phyloP scores from a whole-genome alignment of 1,284 basidiomycete genomes.

The Cutaneotrichosporon spelunceum region DNA sequence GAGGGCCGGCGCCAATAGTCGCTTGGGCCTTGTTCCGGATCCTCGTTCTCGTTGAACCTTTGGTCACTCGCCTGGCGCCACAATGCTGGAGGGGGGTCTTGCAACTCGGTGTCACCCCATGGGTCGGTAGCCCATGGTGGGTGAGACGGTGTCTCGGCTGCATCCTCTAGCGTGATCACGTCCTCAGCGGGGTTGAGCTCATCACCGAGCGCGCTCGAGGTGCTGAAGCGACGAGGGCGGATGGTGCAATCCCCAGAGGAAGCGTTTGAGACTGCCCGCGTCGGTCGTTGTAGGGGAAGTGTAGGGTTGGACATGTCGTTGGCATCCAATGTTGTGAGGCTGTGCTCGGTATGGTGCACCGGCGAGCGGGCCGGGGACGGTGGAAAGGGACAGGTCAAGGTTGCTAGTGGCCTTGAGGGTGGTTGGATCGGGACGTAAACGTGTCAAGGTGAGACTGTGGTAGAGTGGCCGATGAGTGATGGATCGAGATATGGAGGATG shows the following conservation, averaged over 20 bases:
- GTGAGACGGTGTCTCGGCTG: background rate
- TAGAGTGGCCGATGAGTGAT: background rate
- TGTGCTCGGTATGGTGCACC: background rate
- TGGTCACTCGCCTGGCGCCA: constrained; percentile 19
- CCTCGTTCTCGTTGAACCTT: constrained; percentile 9
- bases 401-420: background rate
- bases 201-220: background rate
- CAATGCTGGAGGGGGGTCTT: constrained; percentile 8
- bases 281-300: background rate
- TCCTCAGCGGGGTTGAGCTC: background rate
- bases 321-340: background rate
- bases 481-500: background rate
- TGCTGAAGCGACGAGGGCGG: constrained; percentile 1
- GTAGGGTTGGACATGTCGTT: constrained; percentile 1
- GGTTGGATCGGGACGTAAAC: background rate
- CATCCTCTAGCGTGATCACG: background rate
- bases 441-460: background rate
- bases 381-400: background rate
- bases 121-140: background rate
- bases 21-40: constrained; percentile 23
- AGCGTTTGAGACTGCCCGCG: background rate
- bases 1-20: constrained; percentile 26
- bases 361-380: background rate
- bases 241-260: constrained; percentile 10
- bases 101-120: constrained; percentile 4